These are phyloP conservation scores for Neocatenulostroma microsporum DNA, from an alignment of 2,329 filamentous ascomycete species.

Conservation along the genomic window DNA sequence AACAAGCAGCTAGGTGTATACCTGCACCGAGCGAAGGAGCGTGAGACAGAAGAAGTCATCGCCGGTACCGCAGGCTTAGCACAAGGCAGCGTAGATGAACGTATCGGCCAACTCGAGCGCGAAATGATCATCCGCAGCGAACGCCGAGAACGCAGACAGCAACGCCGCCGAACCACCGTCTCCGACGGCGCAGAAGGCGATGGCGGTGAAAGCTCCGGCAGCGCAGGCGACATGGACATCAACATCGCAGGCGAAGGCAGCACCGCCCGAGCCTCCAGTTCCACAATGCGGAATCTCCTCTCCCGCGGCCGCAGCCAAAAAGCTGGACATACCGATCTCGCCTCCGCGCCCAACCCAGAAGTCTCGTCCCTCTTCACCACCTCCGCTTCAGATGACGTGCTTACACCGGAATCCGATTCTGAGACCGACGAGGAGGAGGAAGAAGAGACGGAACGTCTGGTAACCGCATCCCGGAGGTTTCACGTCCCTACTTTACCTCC, in stretches of 20 bases:
- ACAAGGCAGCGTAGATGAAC: slow-evolving; percentile 43
- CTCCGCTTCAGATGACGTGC: slow-evolving; percentile 3
- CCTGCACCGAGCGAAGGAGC: slow-evolving; percentile 51
- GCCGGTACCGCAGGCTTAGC: slow-evolving; percentile 32
- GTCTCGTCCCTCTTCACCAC: slow-evolving; percentile 9
- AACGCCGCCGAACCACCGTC: slow-evolving; percentile 14
- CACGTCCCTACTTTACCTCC: slow-evolving; percentile 42
- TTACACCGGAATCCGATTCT: slow-evolving; percentile 9
- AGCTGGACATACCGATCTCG: slow-evolving; percentile 1
- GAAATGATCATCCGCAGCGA: slow-evolving; percentile 43
- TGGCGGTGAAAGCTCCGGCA: slow-evolving; percentile 37
- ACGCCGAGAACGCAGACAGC: slow-evolving; percentile 21
- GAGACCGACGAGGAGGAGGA: slow-evolving; percentile 19
- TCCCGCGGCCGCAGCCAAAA: slow-evolving; percentile 13
- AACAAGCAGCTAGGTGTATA: slow-evolving; percentile 53
- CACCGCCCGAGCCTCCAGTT: slow-evolving; percentile 8
- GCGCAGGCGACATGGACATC: slow-evolving; percentile 38
- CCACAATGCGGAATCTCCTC: slow-evolving; percentile 23
- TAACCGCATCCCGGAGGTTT: slow-evolving; percentile 16
- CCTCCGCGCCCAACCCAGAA: background rate
- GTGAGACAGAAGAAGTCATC: slow-evolving; percentile 41
- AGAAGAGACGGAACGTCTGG: slow-evolving; percentile 1
- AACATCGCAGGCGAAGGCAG: no score
- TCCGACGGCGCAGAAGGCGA: slow-evolving; percentile 17
- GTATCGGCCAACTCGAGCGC: slow-evolving; percentile 47